Evolutionary conservation across 129 eudicot species (phyloP), one percentile per base, ranked within the genome.

Genomic region (Flaveria ramosissima): DNA sequence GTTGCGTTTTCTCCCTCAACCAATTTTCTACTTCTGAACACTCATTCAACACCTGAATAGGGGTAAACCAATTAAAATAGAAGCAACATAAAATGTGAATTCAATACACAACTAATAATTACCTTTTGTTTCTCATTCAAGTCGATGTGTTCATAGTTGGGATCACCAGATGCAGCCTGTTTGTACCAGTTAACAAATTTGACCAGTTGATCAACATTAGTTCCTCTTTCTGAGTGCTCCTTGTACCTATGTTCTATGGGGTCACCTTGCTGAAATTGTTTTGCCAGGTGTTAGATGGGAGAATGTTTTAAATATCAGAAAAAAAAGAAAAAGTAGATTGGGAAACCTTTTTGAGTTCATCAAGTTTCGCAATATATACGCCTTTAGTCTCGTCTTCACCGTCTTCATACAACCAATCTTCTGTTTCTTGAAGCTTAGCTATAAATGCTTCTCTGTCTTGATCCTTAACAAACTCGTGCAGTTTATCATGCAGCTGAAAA

Each of bases 1-100:
- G 85, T 45, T 86, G 97, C 74, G 68, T 72, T 71, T 87, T 89
- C 88, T 89, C 98, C 76, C 89, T 91, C 42, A 94, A 81, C 98
- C 98, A 94, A 45, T 82, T 87, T 77, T 94, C 97, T 0, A 90
- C 97, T 80, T 94, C 92, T 14, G 85, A 90, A 65, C 98, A 94
- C 74, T 91, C 98, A 8, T 81, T 83, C 80, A 94, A 64, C 17
- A 93, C 97, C 98, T 93, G 77, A 32, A 50, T 27, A 55, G 39
- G 0, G 5, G 6, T 20, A 42, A 1, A 26, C 59, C 43, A 3
- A 46, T 64, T n/a, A 79, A 27, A 27, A 27, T 27, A 27, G 32
- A 27, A 27, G 32, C 55, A 64, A 27, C 7, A 21, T 8, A 43
- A 12, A 7, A 60, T 10, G 12, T 41, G 16, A 62, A 50, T 1